phyloP scores from a whole-genome alignment of 306 rosid genomes.

The Pyrus communis region DNA sequence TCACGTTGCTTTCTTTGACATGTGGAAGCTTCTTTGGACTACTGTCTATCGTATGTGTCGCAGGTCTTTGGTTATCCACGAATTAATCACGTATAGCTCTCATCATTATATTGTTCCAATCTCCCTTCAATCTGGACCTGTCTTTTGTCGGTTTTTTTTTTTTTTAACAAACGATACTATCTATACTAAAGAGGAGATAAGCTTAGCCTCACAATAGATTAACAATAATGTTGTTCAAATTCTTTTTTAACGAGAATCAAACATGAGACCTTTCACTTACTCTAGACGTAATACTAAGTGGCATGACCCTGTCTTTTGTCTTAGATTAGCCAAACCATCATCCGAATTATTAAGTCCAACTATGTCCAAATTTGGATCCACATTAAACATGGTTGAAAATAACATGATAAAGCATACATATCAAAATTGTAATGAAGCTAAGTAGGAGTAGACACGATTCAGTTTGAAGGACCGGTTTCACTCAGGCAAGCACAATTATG shows the following conservation, averaged over 20 bases:
- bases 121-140: not conserved
- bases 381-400: not conserved
- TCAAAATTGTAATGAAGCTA: not conserved
- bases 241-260: too few relatives aligned
- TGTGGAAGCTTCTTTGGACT: not conserved
- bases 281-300: too few relatives aligned
- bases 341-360: not conserved
- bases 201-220: too few relatives aligned
- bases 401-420: too few relatives aligned
- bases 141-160: not conserved
- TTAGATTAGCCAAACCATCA: not conserved
- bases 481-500: not conserved
- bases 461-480: not conserved
- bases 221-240: too few relatives aligned
- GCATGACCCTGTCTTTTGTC: not conserved
- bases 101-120: not conserved
- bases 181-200: too few relatives aligned
- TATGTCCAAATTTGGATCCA: not conserved
- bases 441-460: not conserved
- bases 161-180: too few relatives aligned
- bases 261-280: too few relatives aligned
- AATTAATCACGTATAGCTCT: not conserved
- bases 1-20: not conserved
- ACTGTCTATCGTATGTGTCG: not conserved
- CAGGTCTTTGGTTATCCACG: not conserved